phyloP scores from a whole-genome alignment of 352 stramenopile genomes.

The Nothophytophthora sp. region DNA sequence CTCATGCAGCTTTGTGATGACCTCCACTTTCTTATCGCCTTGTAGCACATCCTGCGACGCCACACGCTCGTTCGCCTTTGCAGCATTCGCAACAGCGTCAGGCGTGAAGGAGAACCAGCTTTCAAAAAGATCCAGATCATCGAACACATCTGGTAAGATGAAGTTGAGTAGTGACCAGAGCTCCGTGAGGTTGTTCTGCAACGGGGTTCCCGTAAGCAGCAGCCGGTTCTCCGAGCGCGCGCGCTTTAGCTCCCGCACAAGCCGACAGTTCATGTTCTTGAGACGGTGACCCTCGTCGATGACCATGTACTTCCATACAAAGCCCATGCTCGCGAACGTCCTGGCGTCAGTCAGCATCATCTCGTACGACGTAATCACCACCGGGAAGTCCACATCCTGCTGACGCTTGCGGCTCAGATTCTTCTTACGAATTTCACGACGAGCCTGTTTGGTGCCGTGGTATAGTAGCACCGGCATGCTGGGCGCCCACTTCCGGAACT shows the following conservation, averaged over 20 bases:
- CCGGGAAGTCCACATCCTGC: conserved; percentile 70
- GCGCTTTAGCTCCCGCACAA: conserved; percentile 95
- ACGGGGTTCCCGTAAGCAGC: conserved; percentile 95
- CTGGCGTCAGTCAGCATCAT: conserved; percentile 80
- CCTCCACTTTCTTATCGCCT: conserved; percentile 92
- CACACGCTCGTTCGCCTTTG: conserved; percentile 70
- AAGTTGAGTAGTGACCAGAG: conserved; percentile 99
- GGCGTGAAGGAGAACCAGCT: conserved; percentile 98
- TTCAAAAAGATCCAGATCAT: conserved; percentile 97
- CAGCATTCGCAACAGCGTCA: conserved; percentile 44
- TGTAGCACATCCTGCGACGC: conserved; percentile 85
- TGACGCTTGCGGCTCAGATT: conserved; percentile 54
- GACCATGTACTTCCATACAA: conserved; percentile 95
- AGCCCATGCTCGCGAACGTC: conserved; percentile 56
- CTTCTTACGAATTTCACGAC: conserved; percentile 46
- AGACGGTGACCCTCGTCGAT: conserved; percentile 98
- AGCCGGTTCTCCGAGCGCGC: conserved; percentile 93
- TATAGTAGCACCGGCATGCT: conserved; percentile 97
- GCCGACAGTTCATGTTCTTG: conserved; percentile 97
- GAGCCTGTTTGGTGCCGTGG: conserved; percentile 86
- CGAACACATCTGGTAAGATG: conserved; percentile 98
- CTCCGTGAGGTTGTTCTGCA: conserved; percentile 98
- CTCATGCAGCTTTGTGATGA: conserved; percentile 97
- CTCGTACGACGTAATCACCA: conserved; percentile 90
- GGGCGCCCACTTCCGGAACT: conserved; percentile 81